phyloP scores from a whole-genome alignment of 2,329 filamentous ascomycete genomes.

The Colletotrichum echinochloae region DNA sequence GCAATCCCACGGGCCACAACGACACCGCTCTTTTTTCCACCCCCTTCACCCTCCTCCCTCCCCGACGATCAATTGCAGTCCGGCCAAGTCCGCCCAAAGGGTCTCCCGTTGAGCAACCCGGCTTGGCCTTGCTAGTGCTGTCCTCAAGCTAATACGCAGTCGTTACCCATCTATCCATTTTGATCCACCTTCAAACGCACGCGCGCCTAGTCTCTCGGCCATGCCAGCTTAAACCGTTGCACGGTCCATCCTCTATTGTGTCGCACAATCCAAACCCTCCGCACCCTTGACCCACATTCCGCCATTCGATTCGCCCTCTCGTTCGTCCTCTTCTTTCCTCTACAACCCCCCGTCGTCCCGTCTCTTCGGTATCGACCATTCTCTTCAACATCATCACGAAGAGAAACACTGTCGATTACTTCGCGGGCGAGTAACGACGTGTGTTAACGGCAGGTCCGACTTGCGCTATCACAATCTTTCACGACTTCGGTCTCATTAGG shows the following conservation, averaged over 20 bases:
- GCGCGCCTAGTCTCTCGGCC: constrained; percentile 35
- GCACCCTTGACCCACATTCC: constrained; percentile 37
- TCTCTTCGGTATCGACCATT: constrained; percentile 30
- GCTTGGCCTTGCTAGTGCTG: constrained; percentile 6
- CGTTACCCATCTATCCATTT: constrained; percentile 1
- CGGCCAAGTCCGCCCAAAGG: constrained; percentile 18
- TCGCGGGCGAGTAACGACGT: constrained; percentile 64
- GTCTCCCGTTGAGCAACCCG: constrained; percentile 8
- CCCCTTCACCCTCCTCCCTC: constrained; percentile 5
- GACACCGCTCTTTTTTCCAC: constrained; percentile 1
- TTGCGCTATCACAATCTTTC: constrained; percentile 31
- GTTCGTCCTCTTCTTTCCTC: constrained; percentile 22
- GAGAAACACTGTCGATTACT: constrained; percentile 56
- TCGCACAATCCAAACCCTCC: constrained; percentile 22
- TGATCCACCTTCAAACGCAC: constrained; percentile 35
- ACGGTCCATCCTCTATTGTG: constrained; percentile 35
- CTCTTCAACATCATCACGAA: constrained; percentile 41
- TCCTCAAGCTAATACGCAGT: constrained; percentile 16
- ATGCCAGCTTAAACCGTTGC: constrained; percentile 31
- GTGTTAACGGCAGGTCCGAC: constrained; percentile 57
- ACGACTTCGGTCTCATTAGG: constrained; percentile 10
- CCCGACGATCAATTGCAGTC: constrained; percentile 10
- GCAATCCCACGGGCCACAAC: background rate
- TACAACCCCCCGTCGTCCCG: constrained; percentile 28
- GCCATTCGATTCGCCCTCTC: constrained; percentile 34